Evolutionary conservation across 1,284 basidiomycete species (phyloP).

Genomic region (Chondrostereum purpureum): DNA sequence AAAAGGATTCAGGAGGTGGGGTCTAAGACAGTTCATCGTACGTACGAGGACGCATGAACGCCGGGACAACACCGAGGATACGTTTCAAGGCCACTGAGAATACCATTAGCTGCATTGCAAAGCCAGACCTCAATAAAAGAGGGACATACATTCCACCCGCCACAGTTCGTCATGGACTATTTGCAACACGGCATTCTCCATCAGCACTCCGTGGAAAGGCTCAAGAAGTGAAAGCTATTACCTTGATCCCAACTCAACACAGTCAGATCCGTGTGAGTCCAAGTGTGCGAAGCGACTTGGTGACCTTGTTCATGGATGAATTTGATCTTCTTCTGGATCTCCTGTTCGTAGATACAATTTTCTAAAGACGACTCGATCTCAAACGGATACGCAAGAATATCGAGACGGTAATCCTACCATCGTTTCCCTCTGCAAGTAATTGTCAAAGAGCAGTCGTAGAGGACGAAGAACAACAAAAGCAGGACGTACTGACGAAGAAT

Average conservation of each 20-base stretch:
- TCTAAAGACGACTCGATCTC: constrained; percentile 16
- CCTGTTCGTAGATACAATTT: constrained; percentile 46
- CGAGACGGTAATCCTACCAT: constrained; percentile 22
- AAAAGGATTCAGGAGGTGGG: neutral
- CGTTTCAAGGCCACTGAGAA: constrained; percentile 16
- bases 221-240: constrained; percentile 13
- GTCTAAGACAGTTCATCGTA: neutral
- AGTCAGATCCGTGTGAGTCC: constrained; percentile 44
- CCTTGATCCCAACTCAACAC: constrained; percentile 33
- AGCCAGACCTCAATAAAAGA: too few relatives aligned
- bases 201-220: neutral
- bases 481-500: constrained; percentile 22
- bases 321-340: constrained; percentile 24
- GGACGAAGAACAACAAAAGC: constrained; percentile 11
- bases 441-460: neutral
- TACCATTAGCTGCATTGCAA: neutral
- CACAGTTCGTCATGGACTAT: constrained; percentile 24
- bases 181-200: constrained; percentile 27
- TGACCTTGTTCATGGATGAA: constrained; percentile 34
- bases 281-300: constrained; percentile 50
- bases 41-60: constrained; percentile 30
- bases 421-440: constrained; percentile 26
- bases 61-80: constrained; percentile 26
- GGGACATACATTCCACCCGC: neutral
- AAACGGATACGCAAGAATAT: too few relatives aligned